Evolutionary conservation across 208 protist species (phyloP).

Genomic region (Leishmania braziliensis): DNA sequence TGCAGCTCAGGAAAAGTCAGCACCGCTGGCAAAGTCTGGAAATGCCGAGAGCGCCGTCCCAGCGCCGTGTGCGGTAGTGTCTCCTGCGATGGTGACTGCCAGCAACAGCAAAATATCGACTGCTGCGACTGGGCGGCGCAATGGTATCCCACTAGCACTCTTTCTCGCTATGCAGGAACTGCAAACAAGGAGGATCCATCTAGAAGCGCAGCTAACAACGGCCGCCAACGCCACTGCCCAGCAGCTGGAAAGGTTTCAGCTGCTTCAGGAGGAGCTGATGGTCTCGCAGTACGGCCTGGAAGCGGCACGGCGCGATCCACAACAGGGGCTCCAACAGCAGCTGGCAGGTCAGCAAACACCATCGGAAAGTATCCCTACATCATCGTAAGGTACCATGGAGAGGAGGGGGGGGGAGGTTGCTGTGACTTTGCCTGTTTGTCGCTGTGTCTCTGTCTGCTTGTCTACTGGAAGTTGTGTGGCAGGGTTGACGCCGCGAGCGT

Average conservation of each 20-base stretch:
- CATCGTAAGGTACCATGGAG: slow-evolving; percentile 2
- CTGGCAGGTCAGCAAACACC: background rate
- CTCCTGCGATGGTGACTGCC: background rate
- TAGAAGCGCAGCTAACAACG: slow-evolving; percentile 36
- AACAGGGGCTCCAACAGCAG: background rate
- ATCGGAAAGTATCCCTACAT: background rate
- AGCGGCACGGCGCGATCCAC: slow-evolving; percentile 12
- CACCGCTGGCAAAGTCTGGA: background rate
- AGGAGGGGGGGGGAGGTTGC: background rate
- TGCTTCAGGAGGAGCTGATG: slow-evolving; percentile 48
- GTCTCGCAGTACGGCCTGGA: slow-evolving; percentile 48
- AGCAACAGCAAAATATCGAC: background rate
- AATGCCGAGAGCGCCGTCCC: background rate
- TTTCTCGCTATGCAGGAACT: slow-evolving; percentile 24
- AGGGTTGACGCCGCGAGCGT: background rate
- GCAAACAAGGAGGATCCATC: slow-evolving; percentile 27
- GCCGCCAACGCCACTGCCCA: slow-evolving; percentile 13
- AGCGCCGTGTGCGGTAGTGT: background rate
- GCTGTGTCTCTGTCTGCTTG: slow-evolving; percentile 1
- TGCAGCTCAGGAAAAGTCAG: background rate
- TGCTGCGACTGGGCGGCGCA: background rate
- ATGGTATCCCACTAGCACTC: slow-evolving; percentile 15
- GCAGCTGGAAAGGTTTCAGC: slow-evolving; percentile 47
- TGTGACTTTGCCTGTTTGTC: background rate
- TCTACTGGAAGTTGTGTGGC: background rate